Percentiles rank a stretch among this genome's conserved stretches.
phyloP scores from a whole-genome alignment of 2,329 filamentous ascomycete species.

The Lachnum nothofagi region DNA sequence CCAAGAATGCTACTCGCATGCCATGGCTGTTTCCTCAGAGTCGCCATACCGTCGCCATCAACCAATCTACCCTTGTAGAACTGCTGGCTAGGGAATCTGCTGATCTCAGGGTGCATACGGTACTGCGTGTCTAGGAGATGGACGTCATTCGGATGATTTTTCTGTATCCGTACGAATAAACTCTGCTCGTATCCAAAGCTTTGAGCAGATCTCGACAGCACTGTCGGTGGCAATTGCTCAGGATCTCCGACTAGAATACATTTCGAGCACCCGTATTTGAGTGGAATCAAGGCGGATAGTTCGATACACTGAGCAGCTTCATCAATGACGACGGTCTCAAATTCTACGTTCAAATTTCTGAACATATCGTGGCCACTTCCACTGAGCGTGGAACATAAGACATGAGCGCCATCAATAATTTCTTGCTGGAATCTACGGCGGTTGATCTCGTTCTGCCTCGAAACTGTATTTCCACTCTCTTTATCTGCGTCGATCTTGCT shows the following conservation, averaged over 20 bases:
- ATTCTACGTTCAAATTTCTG: constrained; percentile 87
- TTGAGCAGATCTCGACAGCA: constrained; percentile 87
- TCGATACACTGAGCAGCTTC: constrained; percentile 98
- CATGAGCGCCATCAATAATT: constrained; percentile 83
- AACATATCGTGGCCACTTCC: constrained; percentile 98
- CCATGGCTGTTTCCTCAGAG: constrained; percentile 74
- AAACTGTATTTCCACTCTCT: constrained; percentile 75
- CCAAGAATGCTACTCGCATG: constrained; percentile 75
- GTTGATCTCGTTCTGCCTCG: constrained; percentile 80
- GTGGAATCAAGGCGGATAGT: constrained; percentile 87
- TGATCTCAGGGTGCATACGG: constrained; percentile 98
- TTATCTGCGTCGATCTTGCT: constrained; percentile 81
- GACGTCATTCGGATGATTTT: constrained; percentile 79
- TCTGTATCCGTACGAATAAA: constrained; percentile 97
- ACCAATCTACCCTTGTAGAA: constrained; percentile 88
- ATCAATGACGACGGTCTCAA: constrained; percentile 97
- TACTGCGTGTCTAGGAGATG: constrained; percentile 97
- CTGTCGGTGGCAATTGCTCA: constrained; percentile 92
- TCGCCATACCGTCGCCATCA: constrained; percentile 79
- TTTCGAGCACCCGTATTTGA: constrained; percentile 96
- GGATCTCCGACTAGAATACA: constrained; percentile 97
- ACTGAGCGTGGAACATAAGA: constrained; percentile 91
- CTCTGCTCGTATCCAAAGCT: constrained; percentile 95
- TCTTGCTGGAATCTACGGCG: constrained; percentile 82
- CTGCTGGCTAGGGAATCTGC: constrained; percentile 77